Evolutionary conservation across 441 rosid genomes (phyloP).

Genomic region (Viola pubescens): DNA sequence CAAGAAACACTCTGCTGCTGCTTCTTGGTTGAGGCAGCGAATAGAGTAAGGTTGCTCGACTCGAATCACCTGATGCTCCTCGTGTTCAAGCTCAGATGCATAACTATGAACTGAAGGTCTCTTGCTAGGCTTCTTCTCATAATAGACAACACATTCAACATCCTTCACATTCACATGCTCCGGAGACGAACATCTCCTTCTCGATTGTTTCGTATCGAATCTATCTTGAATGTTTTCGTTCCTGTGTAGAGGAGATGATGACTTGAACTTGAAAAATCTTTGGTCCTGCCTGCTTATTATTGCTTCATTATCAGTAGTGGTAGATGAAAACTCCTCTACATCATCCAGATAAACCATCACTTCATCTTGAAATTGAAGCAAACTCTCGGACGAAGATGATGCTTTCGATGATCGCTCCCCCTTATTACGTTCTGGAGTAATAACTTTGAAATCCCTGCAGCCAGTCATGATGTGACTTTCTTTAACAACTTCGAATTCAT

Average conservation of each 20-base stretch:
- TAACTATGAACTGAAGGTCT: slow-evolving; percentile 15
- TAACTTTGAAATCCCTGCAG: not conserved
- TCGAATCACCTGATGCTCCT: not conserved
- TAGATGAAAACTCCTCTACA: slow-evolving; percentile 39
- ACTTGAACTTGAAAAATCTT: slow-evolving; percentile 57
- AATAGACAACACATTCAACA: slow-evolving; percentile 32
- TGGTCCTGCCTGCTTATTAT: slow-evolving; percentile 34
- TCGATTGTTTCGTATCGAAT: slow-evolving; percentile 2
- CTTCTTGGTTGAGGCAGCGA: slow-evolving; percentile 10
- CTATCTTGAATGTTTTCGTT: slow-evolving; percentile 6
- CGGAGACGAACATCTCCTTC: slow-evolving; percentile 25
- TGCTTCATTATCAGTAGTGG: slow-evolving; percentile 16
- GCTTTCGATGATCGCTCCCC: slow-evolving; percentile 16
- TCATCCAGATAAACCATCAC: slow-evolving; percentile 44
- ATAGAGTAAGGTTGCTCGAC: slow-evolving; percentile 8
- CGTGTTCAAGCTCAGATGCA: slow-evolving; percentile 1
- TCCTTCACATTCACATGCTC: slow-evolving; percentile 32
- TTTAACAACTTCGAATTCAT: slow-evolving; percentile 17
- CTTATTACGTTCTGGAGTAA: not conserved
- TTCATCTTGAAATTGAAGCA: slow-evolving; percentile 27
- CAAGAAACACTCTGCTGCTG: slow-evolving; percentile 21
- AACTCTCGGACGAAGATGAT: slow-evolving; percentile 40
- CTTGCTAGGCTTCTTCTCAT: slow-evolving; percentile 30
- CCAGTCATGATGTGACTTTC: slow-evolving; percentile 6
- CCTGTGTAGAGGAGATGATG: slow-evolving; percentile 12